phyloP scores from a whole-genome alignment of 2,329 filamentous ascomycete species.

The Cladosporium cucumerinum region DNA sequence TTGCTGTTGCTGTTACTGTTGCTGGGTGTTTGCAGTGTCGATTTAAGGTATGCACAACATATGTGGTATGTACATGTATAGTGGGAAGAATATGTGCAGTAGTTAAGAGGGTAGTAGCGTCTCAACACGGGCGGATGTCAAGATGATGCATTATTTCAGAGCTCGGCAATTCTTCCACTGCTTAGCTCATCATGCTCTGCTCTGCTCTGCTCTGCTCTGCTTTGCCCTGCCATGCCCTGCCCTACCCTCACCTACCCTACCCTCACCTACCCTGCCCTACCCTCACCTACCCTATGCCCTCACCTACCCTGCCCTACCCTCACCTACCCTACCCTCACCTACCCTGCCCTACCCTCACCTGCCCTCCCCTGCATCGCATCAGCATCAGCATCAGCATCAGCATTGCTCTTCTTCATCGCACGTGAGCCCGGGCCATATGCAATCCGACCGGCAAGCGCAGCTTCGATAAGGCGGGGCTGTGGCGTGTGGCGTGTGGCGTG shows the following conservation, averaged over 20 bases:
- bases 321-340: no score
- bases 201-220: no score
- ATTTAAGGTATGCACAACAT: background rate
- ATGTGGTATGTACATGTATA: background rate
- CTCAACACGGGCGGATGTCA: background rate
- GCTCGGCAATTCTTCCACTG: slow-evolving; percentile 7
- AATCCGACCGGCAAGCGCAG: background rate
- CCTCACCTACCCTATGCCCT: no score
- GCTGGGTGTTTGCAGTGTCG: background rate
- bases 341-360: no score
- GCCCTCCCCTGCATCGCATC: no score
- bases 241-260: no score
- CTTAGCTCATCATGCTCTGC: slow-evolving; percentile 2
- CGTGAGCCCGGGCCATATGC: no score
- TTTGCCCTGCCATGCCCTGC: no score
- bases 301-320: no score
- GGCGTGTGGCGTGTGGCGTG: no score
- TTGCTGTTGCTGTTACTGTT: background rate
- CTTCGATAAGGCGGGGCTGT: background rate
- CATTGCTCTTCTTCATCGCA: background rate
- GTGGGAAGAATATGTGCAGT: background rate
- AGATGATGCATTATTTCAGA: slow-evolving; percentile 7
- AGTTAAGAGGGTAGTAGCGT: background rate
- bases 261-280: no score
- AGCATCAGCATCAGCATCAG: no score